Base-by-base conservation (phyloP, 176 grass and related monocot species). In the Microstegium vimineum region DNA sequence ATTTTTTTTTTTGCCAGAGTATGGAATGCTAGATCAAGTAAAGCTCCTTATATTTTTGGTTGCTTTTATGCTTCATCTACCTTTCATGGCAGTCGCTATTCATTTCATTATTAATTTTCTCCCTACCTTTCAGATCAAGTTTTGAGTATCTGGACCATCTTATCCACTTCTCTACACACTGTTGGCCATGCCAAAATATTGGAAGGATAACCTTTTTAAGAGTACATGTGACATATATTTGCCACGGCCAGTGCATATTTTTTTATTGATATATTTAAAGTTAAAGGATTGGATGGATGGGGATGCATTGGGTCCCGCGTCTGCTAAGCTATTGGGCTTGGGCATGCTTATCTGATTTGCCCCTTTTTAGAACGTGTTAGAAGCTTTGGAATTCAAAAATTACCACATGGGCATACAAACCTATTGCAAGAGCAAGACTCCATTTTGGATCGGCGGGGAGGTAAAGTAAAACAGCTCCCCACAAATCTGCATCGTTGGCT, bases 181-280 rank as follows among this genome's bases (percentile, higher is more conserved):
- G 71, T 35, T 76, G 45, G 46, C 35, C 78, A 87, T 61, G 70
- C 49, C 46, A 75, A 5, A 76, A 43, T 81, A 67, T 27, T 51
- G 75, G 75, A 51, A 51, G 47, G 47, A 20, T 51, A 51, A 51
- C 1, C 17, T 51, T 18, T 18, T 62, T 18, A 46, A 46, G 30
- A 74, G 51, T 56, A 69, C 45, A 83, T 66, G 57, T 68, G 81
- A 60, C 43, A 57, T 49, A 28, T 34, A 74, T 28, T 60, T 83
- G 33, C 80, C 42, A 83, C 57, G 71, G 65, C 8, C 18, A 64
- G 72, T 73, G 69, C 60, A 56, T 74, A 54, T 40, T 37, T 83
- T 8, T 77, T 60, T 79, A 65, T 18, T 68, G 42, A 8, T 75
- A 64, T 74, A 46, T 37, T 0, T 60, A 31, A 78, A 46, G 15